Evolutionary conservation across 164 flowering plant species (phyloP), one percentile per base, ranked within the genome.

Genomic region (Aristolochia contorta): DNA sequence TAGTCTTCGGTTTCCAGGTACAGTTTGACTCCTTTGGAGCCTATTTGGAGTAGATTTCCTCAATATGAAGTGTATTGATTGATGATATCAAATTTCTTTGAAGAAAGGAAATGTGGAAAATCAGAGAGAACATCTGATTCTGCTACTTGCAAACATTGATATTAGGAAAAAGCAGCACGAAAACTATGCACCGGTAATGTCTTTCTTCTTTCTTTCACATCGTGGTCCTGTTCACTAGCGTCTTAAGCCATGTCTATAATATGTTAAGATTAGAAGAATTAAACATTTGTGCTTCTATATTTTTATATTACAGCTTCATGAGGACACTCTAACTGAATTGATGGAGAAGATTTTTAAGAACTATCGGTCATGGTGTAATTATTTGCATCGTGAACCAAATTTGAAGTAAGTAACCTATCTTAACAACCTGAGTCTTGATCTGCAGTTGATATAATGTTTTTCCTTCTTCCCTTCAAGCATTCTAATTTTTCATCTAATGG

Each of bases 91-190:
- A 37, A 37, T 37, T 37, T 37, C 16, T 13, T 53, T 79, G 69
- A 75, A 94, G 99, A 82, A 84, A 84, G 97, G 96, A 73, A 94
- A 94, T 81, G 96, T 89, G 21, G 96, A 91, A 46, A 94, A 94
- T 71, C 99, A 94, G 79, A 81, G 96, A 75, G 99, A 94, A 75
- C 99, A 94, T 76, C 74, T 94, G 67, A 83, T 94, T 69, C 62
- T 94, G 78, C 79, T 94, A 57, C 90, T 94, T 61, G 99, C 99
- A 66, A 94, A 94, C 71, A 73, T 84, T 58, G 85, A 81, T 57
- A 71, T 71, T 51, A 77, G 97, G 72, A 64, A 72, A 30, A 85
- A 58, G 71, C 68, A 58, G 47, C 66, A 54, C 56, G 82, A 68
- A 30, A 57, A 65, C 43, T 69, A 74, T 71, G 52, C 56, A 19